A percentile compares a stretch with the other conserved stretches of the same genome.
phyloP scores from a whole-genome alignment of 257 asterid genomes.

The Penstemon davidsonii region DNA sequence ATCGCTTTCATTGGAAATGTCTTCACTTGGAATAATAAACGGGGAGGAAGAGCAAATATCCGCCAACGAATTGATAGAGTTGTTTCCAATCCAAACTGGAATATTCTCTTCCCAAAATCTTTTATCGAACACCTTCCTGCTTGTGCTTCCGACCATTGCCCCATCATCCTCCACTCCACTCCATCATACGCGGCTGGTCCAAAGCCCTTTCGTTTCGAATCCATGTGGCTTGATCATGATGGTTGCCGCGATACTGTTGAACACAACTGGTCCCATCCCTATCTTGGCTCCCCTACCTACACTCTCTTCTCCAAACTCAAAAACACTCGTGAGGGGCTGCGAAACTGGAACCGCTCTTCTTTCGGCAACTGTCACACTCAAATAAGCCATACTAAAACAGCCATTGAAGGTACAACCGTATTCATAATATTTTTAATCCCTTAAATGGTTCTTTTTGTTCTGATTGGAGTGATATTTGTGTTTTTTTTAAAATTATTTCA shows the following conservation, averaged over 20 bases:
- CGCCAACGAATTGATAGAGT: not conserved
- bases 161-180: not conserved
- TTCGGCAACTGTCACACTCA: not conserved
- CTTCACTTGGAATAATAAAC: not conserved
- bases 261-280: not conserved
- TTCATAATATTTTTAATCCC: not conserved
- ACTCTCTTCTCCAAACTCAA: not conserved
- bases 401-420: not conserved
- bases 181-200: not conserved
- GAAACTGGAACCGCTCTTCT: not conserved
- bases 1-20: not conserved
- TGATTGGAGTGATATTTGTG: not conserved
- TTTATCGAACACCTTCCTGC: not conserved
- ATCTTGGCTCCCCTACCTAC: not conserved
- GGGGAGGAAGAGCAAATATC: not conserved
- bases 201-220: not conserved
- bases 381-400: too few relatives aligned
- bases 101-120: not conserved
- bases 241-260: rapidly evolving
- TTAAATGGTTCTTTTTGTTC: not conserved
- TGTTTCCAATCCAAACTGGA: not conserved
- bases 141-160: not conserved
- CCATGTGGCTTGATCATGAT: not conserved
- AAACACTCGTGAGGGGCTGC: not conserved
- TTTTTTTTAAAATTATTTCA: not conserved